Conservation (phyloP, 208 protist genomes). For the Leishmania mexicana region DNA sequence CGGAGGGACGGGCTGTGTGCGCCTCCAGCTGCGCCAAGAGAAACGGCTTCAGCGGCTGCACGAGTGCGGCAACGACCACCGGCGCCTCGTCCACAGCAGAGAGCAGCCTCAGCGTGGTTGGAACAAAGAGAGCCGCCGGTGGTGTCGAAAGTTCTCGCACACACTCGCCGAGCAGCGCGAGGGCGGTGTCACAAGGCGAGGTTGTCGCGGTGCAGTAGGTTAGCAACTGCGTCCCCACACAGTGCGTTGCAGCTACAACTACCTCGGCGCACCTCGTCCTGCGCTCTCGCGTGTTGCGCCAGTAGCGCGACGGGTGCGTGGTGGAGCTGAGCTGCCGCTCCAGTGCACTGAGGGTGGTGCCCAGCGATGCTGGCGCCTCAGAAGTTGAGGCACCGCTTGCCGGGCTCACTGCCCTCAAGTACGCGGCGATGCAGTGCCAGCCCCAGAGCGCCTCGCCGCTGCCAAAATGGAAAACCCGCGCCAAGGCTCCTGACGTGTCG, state of each 20-base stretch:
- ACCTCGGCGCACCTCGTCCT: constrained; percentile 9
- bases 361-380: not conserved
- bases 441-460: constrained; percentile 23
- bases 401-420: constrained; percentile 9
- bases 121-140: not conserved
- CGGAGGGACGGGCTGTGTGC: constrained; percentile 3
- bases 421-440: constrained; percentile 26
- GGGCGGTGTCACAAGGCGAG: not conserved
- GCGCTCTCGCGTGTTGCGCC: constrained; percentile 13
- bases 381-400: not conserved
- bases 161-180: constrained; percentile 15
- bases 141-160: constrained; percentile 4
- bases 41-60: constrained; percentile 11
- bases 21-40: constrained; percentile 23
- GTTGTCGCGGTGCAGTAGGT: not conserved
- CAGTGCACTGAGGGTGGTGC: not conserved
- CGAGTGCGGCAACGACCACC: not conserved
- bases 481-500: not conserved
- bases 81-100: constrained; percentile 14
- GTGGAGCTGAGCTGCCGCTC: not conserved
- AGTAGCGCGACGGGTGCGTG: constrained; percentile 8
- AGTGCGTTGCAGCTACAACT: not conserved
- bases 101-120: constrained; percentile 19
- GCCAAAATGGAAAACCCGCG: not conserved
- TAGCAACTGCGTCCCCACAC: not conserved